Base-by-base conservation (phyloP, 768 basidiomycete species). In the Kwoniella sp. region DNA sequence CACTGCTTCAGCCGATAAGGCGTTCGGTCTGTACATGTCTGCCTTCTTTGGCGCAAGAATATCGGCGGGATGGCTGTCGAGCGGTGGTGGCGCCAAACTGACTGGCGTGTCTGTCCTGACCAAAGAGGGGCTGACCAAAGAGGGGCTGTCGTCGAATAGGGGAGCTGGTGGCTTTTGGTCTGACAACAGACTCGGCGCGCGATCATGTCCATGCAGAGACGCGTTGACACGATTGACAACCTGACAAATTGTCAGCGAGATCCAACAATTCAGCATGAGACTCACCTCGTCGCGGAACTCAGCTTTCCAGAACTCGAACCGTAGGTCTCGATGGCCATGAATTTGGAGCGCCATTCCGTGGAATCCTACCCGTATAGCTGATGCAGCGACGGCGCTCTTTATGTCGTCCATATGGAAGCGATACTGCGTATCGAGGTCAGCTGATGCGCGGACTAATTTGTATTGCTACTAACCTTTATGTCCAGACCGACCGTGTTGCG, bases 251-350 rank as follows among this genome's bases (percentile, higher is more conserved):
- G 31, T 63, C 26, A 62, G 52, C 61, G 37, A 29, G 25, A 2
- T n/a, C n/a, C n/a, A n/a, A n/a, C n/a, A n/a, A 0, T 26, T 29
- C 50, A 12, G 3, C 13, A 5, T 52, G 22, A 37, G 56, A 26
- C 59, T 66, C 48, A 70, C 85, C 61, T 86, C 83, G 58, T 86
- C 84, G 25, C 87, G 78, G 4, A 79, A 62, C 1, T 78, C 75
- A 17, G 71, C 67, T 0, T 79, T 81, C 70, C 81, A 82, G 77
- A 88, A 88, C 25, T 84, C 81, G 65, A 88, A 84, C n/a, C 78
- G 79, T 26, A 86, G 68, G 57, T 85, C 82, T 2, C 77, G 62
- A 53, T 84, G 83, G n/a, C 84, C 85, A 30, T 83, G 81, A 11
- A 86, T 79, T 54, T 83, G 79, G 12, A 88, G 68, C 5, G 80